These are phyloP conservation scores for Cunninghamia lanceolata DNA, from an alignment of 75 land plant genomes.

Conservation along the genomic window DNA sequence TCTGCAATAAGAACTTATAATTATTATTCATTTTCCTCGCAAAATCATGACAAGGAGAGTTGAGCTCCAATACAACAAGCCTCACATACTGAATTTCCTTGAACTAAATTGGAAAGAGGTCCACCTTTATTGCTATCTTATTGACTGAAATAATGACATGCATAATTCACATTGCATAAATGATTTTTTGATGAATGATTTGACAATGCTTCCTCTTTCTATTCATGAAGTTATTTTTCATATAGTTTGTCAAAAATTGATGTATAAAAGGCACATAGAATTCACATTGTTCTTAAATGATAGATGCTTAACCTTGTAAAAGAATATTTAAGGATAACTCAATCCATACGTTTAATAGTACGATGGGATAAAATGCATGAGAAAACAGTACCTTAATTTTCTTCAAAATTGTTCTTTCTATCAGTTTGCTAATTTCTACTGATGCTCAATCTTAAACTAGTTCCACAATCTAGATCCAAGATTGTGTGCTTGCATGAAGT, in stretches of 20 bases:
- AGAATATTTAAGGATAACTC: background rate
- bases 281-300: background rate
- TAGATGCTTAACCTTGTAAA: background rate
- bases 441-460: background rate
- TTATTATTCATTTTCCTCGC: background rate
- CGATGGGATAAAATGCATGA: background rate
- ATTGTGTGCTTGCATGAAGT: background rate
- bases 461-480: background rate
- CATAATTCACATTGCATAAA: background rate
- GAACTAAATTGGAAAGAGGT: background rate
- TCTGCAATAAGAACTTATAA: background rate
- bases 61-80: background rate
- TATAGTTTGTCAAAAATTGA: background rate
- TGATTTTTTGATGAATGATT: background rate
- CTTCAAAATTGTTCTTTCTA: background rate
- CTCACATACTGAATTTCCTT: background rate
- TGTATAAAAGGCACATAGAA: background rate
- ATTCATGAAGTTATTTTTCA: background rate
- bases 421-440: background rate
- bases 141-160: background rate
- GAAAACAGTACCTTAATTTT: background rate
- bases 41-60: background rate
- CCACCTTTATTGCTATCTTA: background rate
- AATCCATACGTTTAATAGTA: background rate
- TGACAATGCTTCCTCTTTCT: background rate